Conservation (phyloP, 306 rosid genomes). For the Vigna angularis region DNA sequence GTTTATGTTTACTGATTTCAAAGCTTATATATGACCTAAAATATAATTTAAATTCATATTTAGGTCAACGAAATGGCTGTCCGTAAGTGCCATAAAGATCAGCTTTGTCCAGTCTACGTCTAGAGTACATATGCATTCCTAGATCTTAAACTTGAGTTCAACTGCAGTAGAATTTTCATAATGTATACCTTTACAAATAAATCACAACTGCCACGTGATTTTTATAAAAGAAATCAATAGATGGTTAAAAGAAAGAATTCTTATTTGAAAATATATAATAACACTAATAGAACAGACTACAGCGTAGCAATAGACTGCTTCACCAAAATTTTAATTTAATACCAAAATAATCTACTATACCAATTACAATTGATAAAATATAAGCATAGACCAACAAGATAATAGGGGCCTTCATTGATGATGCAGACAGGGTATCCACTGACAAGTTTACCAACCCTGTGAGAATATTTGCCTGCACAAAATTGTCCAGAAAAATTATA, state of each 20-base stretch:
- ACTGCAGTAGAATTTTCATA: background rate
- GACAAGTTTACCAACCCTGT: slow-evolving; percentile 80
- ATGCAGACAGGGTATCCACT: slow-evolving; percentile 64
- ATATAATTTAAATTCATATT: no score
- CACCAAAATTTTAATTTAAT: slow-evolving; percentile 74
- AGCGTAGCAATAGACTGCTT: slow-evolving; percentile 29
- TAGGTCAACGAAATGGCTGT: slow-evolving; percentile 31
- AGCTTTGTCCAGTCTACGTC: slow-evolving; percentile 15
- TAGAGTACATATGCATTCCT: background rate
- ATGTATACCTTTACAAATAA: slow-evolving; percentile 3
- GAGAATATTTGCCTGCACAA: slow-evolving; percentile 76
- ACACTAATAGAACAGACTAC: background rate
- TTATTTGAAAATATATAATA: background rate
- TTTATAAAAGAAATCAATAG: slow-evolving; percentile 4
- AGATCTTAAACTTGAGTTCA: background rate
- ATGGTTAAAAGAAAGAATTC: background rate
- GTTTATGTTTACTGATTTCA: no score
- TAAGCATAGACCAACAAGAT: slow-evolving; percentile 63
- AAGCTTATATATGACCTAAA: no score
- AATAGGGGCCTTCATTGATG: slow-evolving; percentile 55
- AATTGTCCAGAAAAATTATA: slow-evolving; percentile 11
- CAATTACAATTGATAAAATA: slow-evolving; percentile 54
- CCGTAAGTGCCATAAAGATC: slow-evolving; percentile 30
- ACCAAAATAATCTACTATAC: slow-evolving; percentile 60
- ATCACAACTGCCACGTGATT: slow-evolving; percentile 27